These are phyloP conservation scores for Iberis pinnata DNA, from an alignment of 345 rosid genomes.

Conservation along the genomic window DNA sequence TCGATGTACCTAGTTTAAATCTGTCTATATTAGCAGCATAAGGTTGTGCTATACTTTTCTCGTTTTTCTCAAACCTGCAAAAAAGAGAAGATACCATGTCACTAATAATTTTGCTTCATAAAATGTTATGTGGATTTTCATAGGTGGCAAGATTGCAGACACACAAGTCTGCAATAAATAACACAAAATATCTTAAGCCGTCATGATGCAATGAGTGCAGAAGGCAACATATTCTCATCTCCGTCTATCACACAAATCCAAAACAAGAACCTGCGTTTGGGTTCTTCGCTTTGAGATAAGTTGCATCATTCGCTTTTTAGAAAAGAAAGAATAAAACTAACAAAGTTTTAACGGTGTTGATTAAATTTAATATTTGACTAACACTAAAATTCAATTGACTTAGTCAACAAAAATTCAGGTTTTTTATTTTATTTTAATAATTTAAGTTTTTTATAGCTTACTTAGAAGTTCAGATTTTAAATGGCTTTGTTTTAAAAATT, in stretches of 20 bases:
- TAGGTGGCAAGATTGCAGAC: constrained; percentile 82
- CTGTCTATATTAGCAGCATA: constrained; percentile 46
- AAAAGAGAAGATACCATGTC: constrained; percentile 21
- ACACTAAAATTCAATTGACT: too few relatives aligned
- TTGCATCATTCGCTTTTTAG: too few relatives aligned
- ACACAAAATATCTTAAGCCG: background rate
- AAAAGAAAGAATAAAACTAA: too few relatives aligned
- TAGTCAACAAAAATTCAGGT: too few relatives aligned
- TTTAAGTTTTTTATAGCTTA: too few relatives aligned
- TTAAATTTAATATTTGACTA: too few relatives aligned
- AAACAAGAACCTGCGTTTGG: constrained; percentile 54
- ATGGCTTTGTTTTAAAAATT: too few relatives aligned
- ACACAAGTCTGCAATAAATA: constrained; percentile 59
- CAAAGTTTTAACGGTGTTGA: too few relatives aligned
- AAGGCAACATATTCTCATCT: background rate
- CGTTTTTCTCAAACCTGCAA: constrained; percentile 53
- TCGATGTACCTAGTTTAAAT: constrained; percentile 39
- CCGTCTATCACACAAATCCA: constrained; percentile 77
- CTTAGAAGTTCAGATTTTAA: too few relatives aligned
- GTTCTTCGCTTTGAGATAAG: too few relatives aligned
- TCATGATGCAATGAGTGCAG: background rate
- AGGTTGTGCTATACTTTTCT: constrained; percentile 45
- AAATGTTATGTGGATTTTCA: background rate
- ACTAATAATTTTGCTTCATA: background rate
- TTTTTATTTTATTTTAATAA: too few relatives aligned